Evolutionary conservation across 495 filamentous ascomycete genomes (phyloP).

Genomic region (Tuber aestivum): DNA sequence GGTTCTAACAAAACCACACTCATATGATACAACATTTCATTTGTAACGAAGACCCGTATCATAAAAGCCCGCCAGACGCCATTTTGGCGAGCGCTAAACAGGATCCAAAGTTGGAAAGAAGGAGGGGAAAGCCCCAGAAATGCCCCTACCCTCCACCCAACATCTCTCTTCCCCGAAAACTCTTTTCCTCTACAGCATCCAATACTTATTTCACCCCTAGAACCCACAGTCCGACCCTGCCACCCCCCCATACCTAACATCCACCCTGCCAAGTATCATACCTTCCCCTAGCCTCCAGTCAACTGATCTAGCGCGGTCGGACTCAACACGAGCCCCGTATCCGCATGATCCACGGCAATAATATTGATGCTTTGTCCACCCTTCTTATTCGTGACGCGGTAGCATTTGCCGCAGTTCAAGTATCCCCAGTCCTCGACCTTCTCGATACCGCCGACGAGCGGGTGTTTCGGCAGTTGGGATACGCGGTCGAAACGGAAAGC

Average conservation of each 20-base stretch:
- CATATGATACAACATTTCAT: too few species aligned
- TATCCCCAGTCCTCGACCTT: conserved; percentile 57
- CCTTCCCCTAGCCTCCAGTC: conserved; percentile 55
- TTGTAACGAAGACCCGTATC: too few species aligned
- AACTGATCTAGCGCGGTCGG: conserved; percentile 58
- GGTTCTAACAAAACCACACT: too few species aligned
- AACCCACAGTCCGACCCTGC: neutral
- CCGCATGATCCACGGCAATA: conserved; percentile 60
- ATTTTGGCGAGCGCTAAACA: too few species aligned
- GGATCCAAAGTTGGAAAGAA: neutral
- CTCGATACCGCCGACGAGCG: conserved; percentile 57
- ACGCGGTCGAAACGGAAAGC: conserved; percentile 48
- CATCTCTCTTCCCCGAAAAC: too few species aligned
- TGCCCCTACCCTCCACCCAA: neutral
- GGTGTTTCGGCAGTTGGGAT: conserved; percentile 46
- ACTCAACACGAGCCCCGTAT: conserved; percentile 52
- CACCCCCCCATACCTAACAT: conserved; percentile 46
- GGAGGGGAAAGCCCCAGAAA: neutral
- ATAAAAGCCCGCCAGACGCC: too few species aligned
- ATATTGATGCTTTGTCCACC: conserved; percentile 56
- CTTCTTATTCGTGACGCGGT: conserved; percentile 54
- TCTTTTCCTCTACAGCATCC: neutral
- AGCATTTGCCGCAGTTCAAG: conserved; percentile 63
- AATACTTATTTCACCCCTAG: neutral
- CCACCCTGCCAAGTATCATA: conserved; percentile 54